Evolutionary conservation across 257 asterid genomes (phyloP).

Genomic region (Verbascum thapsus): DNA sequence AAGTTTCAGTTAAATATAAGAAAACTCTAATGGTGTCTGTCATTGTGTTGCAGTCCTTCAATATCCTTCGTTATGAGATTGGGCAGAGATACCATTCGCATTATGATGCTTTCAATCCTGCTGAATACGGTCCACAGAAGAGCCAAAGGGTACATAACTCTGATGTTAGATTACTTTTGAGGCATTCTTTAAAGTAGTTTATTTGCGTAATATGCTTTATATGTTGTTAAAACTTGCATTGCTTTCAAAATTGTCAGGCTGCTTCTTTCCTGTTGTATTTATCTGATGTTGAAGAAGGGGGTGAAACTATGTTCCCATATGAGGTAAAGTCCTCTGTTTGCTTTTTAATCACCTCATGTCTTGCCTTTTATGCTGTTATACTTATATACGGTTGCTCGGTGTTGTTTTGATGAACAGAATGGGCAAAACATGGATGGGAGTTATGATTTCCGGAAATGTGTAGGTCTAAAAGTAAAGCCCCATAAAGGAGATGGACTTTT

Average conservation of each 20-base stretch:
- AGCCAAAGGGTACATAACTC: conserved; percentile 75
- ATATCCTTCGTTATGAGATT: conserved; percentile 81
- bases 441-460: conserved; percentile 63
- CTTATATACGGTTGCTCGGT: conserved; percentile 10
- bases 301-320: conserved; percentile 95
- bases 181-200: neutral
- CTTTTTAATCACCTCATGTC: neutral
- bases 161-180: neutral
- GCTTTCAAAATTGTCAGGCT: conserved; percentile 45
- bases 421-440: conserved; percentile 67
- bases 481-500: conserved; percentile 91
- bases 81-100: conserved; percentile 90
- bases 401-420: conserved; percentile 49
- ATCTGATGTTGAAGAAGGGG: conserved; percentile 96
- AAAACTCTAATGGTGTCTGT: conserved; percentile 26
- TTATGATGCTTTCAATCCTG: conserved; percentile 88
- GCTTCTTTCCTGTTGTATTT: conserved; percentile 91
- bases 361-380: conserved; percentile 15
- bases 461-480: conserved; percentile 89
- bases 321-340: conserved; percentile 64
- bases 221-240: conserved; percentile 6
- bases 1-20: conserved; percentile 24
- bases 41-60: conserved; percentile 72
- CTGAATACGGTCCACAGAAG: conserved; percentile 91
- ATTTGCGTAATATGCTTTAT: neutral